Evolutionary conservation across 495 filamentous ascomycete genomes (phyloP).

Genomic region (Peziza echinospora): DNA sequence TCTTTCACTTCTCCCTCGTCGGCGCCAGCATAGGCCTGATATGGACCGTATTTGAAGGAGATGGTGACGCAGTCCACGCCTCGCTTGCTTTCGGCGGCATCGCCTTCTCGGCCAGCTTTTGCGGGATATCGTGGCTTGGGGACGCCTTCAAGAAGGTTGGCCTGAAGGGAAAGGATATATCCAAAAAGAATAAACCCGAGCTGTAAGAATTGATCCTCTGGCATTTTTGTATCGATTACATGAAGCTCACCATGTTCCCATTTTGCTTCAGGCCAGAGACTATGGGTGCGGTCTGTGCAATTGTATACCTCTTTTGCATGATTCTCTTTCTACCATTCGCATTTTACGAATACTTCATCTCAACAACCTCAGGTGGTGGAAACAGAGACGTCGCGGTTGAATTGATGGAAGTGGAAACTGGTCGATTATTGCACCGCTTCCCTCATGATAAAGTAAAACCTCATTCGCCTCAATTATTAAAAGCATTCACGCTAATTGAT

Average conservation of each 20-base stretch:
- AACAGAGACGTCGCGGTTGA: constrained; percentile 64
- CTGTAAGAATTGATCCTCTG: constrained; percentile 48
- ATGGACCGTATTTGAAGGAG: constrained; percentile 57
- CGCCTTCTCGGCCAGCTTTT: constrained; percentile 57
- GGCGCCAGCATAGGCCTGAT: constrained; percentile 52
- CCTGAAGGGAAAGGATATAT: constrained; percentile 76
- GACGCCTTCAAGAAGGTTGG: constrained; percentile 72
- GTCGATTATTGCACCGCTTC: constrained; percentile 49
- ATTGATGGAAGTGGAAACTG: constrained; percentile 21
- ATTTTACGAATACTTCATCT: constrained; percentile 94
- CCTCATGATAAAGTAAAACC: constrained; percentile 69
- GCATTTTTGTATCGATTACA: too few species aligned
- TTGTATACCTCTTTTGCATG: constrained; percentile 69
- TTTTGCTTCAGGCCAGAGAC: constrained; percentile 65
- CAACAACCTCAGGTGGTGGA: constrained; percentile 82
- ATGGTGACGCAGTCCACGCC: constrained; percentile 75
- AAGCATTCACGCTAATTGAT: constrained; percentile 3
- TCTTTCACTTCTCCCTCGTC: constrained; percentile 40
- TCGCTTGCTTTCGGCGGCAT: constrained; percentile 70
- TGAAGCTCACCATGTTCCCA: too few species aligned
- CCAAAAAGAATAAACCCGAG: constrained; percentile 48
- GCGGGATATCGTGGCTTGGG: constrained; percentile 86
- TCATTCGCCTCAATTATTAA: neutral
- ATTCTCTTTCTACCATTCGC: constrained; percentile 89
- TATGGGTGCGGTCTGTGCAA: constrained; percentile 90